These are phyloP conservation scores for Cyberlindnera saturnus DNA, from an alignment of 805 yeast species.

Conservation along the genomic window DNA sequence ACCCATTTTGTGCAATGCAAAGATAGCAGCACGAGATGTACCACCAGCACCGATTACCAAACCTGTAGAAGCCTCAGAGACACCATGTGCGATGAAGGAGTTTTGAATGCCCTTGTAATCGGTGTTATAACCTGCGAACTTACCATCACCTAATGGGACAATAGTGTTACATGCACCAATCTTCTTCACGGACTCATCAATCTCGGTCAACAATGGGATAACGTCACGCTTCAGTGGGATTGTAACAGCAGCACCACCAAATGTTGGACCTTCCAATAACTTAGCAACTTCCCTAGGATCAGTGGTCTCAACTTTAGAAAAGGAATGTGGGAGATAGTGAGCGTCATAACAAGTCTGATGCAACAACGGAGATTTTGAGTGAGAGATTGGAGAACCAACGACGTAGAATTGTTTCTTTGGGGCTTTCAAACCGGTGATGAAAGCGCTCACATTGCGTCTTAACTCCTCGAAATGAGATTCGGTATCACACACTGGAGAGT, in stretches of 20 bases:
- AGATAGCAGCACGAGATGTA: constrained; percentile 90
- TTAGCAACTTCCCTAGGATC: constrained; percentile 52
- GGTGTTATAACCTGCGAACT: constrained; percentile 80
- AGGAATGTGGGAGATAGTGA: constrained; percentile 74
- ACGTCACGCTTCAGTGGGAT: constrained; percentile 88
- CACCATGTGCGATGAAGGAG: constrained; percentile 57
- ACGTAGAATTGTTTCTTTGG: constrained; percentile 55
- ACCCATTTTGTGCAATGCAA: constrained; percentile 76
- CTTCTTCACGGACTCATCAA: constrained; percentile 69
- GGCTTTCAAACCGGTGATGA: constrained; percentile 55
- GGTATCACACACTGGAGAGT: constrained; percentile 62
- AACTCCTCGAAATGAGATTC: constrained; percentile 49
- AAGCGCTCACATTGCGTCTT: constrained; percentile 52
- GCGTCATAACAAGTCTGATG: constrained; percentile 74
- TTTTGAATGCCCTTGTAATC: constrained; percentile 89
- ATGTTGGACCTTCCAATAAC: constrained; percentile 41
- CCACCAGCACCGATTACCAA: constrained; percentile 96
- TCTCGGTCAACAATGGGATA: constrained; percentile 54
- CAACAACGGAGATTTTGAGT: constrained; percentile 83
- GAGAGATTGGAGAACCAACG: constrained; percentile 76
- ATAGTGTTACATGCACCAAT: constrained; percentile 96
- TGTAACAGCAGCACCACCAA: constrained; percentile 95
- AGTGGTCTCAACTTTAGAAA: constrained; percentile 61
- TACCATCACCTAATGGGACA: constrained; percentile 42
- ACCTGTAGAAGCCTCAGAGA: constrained; percentile 45